Base-by-base conservation (phyloP, 371 early-diverging fungal species). In the Mucor racemosus region DNA sequence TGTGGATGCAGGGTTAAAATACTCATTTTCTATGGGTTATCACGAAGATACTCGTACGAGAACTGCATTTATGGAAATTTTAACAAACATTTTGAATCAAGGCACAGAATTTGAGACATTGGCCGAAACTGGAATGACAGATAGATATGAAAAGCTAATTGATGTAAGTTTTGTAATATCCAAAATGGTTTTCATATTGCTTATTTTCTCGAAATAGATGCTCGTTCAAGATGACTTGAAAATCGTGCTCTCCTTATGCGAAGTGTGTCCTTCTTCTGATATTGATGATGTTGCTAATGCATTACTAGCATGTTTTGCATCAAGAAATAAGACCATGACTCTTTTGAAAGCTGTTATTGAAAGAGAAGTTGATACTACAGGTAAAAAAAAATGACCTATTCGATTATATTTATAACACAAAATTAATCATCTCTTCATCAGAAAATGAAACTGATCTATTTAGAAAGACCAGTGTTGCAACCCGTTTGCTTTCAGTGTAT, bases 401-500 rank as follows among this genome's bases (percentile, higher is more conserved):
- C n/a, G n/a, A n/a, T n/a, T n/a, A n/a, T n/a, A n/a, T n/a, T 41
- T 50, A 50, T 6, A 48, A 7, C 19, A 19, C n/a, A n/a, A n/a
- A 50, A n/a, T 21, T 21, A 19, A 9, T 50, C 21, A 26, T 26
- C 26, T 26, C 26, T 26, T 5, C 21, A 21, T 21, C 74, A 62
- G 94, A 93, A 59, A 83, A 86, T 44, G 90, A 93, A 35, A 81
- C 94, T 3, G 92, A 94, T 69, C 69, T 97, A 57, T 96, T 97
- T 86, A 87, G 97, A 39, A 84, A 93, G 57, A 96, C 96, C 73
- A 91, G 92, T 59, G 88, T 97, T 72, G 92, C 95, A 0, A 95
- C 95, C 2, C 83, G 93, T 14, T 75, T 97, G n/a, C 77, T 97
- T 59, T 90, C 94, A 0, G 84, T 88, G 17, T 93, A 88, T 68